Percentiles rank a stretch among this genome's conserved stretches.
phyloP scores from a whole-genome alignment of 1,139 yeast genomes.

The Kurtzmaniella natalensis region DNA sequence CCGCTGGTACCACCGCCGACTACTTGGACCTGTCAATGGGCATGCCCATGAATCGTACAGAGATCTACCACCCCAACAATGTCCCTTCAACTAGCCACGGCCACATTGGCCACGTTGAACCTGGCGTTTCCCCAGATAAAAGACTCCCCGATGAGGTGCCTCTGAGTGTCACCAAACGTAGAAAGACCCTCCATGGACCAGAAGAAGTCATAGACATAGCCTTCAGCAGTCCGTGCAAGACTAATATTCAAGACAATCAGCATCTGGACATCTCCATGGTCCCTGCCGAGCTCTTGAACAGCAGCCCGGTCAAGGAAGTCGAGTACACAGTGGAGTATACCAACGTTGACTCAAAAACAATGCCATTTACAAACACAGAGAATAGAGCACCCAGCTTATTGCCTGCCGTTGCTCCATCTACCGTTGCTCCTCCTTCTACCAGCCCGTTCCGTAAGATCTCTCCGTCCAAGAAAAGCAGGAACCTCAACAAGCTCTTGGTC shows the following conservation, averaged over 20 bases:
- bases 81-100: neutral
- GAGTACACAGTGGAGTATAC: too few species aligned
- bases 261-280: neutral
- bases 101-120: slow-evolving; percentile 2
- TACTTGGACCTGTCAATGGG: neutral
- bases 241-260: too few species aligned
- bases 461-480: slow-evolving; percentile 38
- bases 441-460: slow-evolving; percentile 27
- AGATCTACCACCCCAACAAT: slow-evolving; percentile 5
- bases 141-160: slow-evolving; percentile 6
- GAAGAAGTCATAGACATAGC: slow-evolving; percentile 19
- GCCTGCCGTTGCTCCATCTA: neutral
- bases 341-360: too few species aligned
- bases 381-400: too few species aligned
- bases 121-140: slow-evolving; percentile 4
- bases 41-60: slow-evolving; percentile 4
- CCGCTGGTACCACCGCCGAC: neutral
- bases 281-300: neutral
- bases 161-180: slow-evolving; percentile 21
- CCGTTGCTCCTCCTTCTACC: slow-evolving; percentile 1
- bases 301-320: slow-evolving; percentile 3
- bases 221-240: slow-evolving; percentile 6
- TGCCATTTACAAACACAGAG: too few species aligned
- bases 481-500: slow-evolving; percentile 30
- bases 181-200: slow-evolving; percentile 34